Percentiles rank a stretch among this genome's conserved stretches.
Evolutionary conservation across 148 eudicot genomes (phyloP).

Genomic region (Rhododendron ferrugineum): DNA sequence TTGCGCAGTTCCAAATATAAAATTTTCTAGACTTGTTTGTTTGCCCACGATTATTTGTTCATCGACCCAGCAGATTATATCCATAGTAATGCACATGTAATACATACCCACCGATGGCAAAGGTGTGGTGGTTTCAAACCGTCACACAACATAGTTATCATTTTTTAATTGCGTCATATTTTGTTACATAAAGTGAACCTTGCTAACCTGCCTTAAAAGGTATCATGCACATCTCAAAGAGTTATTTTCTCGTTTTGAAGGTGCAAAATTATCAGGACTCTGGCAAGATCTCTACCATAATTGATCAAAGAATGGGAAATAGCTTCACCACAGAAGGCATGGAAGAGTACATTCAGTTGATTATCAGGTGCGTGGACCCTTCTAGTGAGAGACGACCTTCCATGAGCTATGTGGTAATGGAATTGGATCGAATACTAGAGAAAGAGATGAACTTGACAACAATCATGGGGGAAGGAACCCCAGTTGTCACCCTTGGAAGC

Average conservation of each 20-base stretch:
- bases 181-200: background rate
- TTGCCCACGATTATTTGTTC: background rate
- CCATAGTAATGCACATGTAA: background rate
- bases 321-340: conserved; percentile 85
- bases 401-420: conserved; percentile 59
- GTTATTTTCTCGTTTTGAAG: conserved; percentile 25
- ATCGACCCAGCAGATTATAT: background rate
- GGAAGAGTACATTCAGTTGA: conserved; percentile 79
- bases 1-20: background rate
- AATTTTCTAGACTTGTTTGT: background rate
- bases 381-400: conserved; percentile 73
- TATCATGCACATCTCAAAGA: background rate
- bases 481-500: conserved; percentile 94
- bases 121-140: background rate
- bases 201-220: background rate
- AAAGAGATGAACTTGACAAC: conserved; percentile 95
- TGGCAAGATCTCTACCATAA: conserved; percentile 49
- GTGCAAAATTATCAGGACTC: conserved; percentile 68
- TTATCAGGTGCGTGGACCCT: conserved; percentile 59
- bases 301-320: conserved; percentile 76
- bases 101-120: background rate
- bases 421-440: conserved; percentile 86
- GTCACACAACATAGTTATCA: background rate
- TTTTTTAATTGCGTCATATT: background rate
- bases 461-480: conserved; percentile 94